phyloP scores from a whole-genome alignment of 148 eudicot species.

The Silene uniflora region DNA sequence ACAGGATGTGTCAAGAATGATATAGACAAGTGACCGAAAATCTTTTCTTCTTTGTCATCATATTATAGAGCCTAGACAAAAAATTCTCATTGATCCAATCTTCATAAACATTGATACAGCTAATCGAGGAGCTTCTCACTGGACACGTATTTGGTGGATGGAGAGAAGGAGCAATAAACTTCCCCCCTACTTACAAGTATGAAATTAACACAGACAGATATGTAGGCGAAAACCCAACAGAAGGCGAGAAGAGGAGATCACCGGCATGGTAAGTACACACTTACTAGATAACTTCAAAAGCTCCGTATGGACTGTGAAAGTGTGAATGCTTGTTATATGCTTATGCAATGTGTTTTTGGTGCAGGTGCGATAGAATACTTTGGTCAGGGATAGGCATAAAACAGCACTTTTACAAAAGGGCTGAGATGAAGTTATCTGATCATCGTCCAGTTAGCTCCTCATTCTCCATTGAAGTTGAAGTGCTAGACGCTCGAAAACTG shows the following conservation, averaged over 20 bases:
- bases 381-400: constrained; percentile 88
- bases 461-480: constrained; percentile 76
- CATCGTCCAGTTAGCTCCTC: constrained; percentile 88
- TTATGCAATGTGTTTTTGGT: constrained; percentile 12
- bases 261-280: constrained; percentile 80
- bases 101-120: constrained; percentile 34
- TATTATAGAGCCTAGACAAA: no score
- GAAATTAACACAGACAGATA: constrained; percentile 67
- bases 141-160: constrained; percentile 86
- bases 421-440: constrained; percentile 71
- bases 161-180: constrained; percentile 75
- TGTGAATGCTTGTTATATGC: not conserved
- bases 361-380: constrained; percentile 93
- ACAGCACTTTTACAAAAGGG: constrained; percentile 60
- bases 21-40: no score
- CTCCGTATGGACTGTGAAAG: not conserved
- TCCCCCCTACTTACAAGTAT: constrained; percentile 94
- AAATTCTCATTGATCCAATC: not conserved
- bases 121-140: constrained; percentile 54
- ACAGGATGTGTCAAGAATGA: no score
- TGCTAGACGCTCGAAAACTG: constrained; percentile 64
- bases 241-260: constrained; percentile 88
- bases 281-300: not conserved
- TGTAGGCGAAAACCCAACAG: constrained; percentile 70
- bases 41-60: no score